Base-by-base conservation (phyloP, 2,329 filamentous ascomycete genomes). In the Phialophora tarda region DNA sequence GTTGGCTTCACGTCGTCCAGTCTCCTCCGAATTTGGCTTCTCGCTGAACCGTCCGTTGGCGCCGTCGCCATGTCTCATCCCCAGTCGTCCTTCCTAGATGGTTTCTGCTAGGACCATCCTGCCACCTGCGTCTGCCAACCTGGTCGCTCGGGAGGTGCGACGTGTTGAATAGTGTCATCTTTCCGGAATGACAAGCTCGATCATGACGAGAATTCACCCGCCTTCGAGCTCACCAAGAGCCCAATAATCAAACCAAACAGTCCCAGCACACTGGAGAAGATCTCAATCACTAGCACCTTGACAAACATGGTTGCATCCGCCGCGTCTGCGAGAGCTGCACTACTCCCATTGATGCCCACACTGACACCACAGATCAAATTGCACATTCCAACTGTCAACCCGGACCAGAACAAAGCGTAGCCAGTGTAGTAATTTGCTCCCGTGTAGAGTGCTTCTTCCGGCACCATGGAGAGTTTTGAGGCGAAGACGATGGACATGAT, bases 401-500 rank as follows among this genome's bases (percentile, higher is more conserved):
- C 96, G 38, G 91, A 87, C 96, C 95, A 99, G 83, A 99, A 99
- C 61, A 99, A 82, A 38, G 95, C 93, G 77, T 89, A 99, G 71
- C 95, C 95, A 26, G 93, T 97, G 78, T 96, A 99, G 82, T 94
- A 95, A 75, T 92, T 92, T 77, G 87, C 88, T 60, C 86, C 88
- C 12, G 90, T 90, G 81, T 90, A 91, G 32, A 93, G 79, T 21
- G 85, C 84, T 47, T 89, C 86, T 64, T 85, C 85, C 51, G 83
- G 77, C 32, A 95, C 85, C 63, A 85, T 79, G 38, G 60, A 61
- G 74, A 99, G 82, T 81, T 97, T 96, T 69, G 93, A 86, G 53
- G 93, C 96, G 83, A 98, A 98, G 75, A 99, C 91, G 78, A 99
- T 99, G 75, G 93, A 91, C 93, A 99, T 99, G 82, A 99, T 99